A percentile compares a stretch with the other conserved stretches of the same genome.
These are phyloP conservation scores for Umbelopsis sp. DNA, from an alignment of 192 early-diverging fungal genomes.

Conservation along the genomic window DNA sequence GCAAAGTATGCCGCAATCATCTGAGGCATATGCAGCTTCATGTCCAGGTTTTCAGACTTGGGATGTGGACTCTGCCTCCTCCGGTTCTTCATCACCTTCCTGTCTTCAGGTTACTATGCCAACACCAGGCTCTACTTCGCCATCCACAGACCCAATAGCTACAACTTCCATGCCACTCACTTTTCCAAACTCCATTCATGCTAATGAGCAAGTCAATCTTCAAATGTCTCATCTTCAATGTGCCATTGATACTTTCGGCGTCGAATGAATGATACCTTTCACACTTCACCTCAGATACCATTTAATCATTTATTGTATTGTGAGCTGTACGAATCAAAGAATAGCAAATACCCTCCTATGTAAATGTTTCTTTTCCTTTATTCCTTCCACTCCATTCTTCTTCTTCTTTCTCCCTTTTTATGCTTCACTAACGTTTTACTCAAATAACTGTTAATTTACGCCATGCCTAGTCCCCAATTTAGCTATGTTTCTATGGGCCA, in stretches of 20 bases:
- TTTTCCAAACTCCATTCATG: neutral
- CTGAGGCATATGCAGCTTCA: neutral
- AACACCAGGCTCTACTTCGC: neutral
- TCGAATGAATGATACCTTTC: neutral
- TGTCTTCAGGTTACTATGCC: neutral
- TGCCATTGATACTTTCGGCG: neutral
- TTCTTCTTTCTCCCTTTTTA: neutral
- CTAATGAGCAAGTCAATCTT: neutral
- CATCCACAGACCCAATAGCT: neutral
- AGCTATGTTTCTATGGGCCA: neutral
- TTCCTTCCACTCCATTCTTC: no score
- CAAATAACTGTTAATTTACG: neutral
- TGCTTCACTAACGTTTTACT: neutral
- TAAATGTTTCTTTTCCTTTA: neutral
- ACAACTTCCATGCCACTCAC: neutral
- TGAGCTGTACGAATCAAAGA: neutral
- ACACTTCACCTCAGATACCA: neutral
- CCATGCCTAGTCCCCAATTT: neutral
- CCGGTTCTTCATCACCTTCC: conserved; percentile 11
- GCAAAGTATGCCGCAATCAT: neutral
- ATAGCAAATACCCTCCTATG: neutral
- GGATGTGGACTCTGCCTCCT: conserved; percentile 18
- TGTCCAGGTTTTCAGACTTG: neutral
- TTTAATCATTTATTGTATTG: neutral
- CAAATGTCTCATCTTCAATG: conserved; percentile 7